These are phyloP conservation scores for Pseudozyma thailandica DNA, from an alignment of 1,284 basidiomycete genomes.

Conservation along the genomic window DNA sequence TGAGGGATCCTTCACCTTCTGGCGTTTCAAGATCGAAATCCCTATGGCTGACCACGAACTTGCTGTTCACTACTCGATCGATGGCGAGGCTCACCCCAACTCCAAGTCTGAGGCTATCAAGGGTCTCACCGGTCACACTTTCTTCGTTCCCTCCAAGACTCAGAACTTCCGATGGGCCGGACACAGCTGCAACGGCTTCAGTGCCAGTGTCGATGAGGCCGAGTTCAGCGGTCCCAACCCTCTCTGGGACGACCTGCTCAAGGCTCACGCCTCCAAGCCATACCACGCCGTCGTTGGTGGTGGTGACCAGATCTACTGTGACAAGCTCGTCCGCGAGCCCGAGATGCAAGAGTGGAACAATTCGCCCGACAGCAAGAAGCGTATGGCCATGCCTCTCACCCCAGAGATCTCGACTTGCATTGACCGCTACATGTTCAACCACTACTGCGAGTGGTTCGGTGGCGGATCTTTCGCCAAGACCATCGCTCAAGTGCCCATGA, in stretches of 20 bases:
- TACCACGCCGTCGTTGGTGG: conserved; percentile 88
- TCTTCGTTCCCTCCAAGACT: conserved; percentile 81
- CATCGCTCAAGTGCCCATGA: conserved; percentile 84
- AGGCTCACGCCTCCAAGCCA: conserved; percentile 80
- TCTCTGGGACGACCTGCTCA: conserved; percentile 91
- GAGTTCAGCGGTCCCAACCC: conserved; percentile 68
- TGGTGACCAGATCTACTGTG: conserved; percentile 66
- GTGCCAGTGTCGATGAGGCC: conserved; percentile 70
- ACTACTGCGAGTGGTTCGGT: conserved; percentile 80
- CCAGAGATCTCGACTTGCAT: conserved; percentile 81
- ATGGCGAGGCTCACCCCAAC: conserved; percentile 57
- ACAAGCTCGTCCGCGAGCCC: conserved; percentile 59
- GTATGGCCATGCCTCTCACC: conserved; percentile 76
- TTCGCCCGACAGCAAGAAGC: conserved; percentile 75
- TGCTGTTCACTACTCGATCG: conserved; percentile 76
- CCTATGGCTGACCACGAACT: conserved; percentile 80
- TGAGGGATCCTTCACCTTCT: conserved; percentile 84
- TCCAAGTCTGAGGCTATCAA: conserved; percentile 48
- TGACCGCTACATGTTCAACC: conserved; percentile 80
- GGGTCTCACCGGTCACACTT: conserved; percentile 75
- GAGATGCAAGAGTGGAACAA: conserved; percentile 81
- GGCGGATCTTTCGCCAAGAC: conserved; percentile 90
- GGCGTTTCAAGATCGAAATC: conserved; percentile 89
- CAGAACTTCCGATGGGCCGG: conserved; percentile 93
- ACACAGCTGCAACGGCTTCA: conserved; percentile 77